Percentiles rank a stretch among this genome's conserved stretches.
Conservation (phyloP, 164 flowering plant species). For the Aristolochia contorta region DNA sequence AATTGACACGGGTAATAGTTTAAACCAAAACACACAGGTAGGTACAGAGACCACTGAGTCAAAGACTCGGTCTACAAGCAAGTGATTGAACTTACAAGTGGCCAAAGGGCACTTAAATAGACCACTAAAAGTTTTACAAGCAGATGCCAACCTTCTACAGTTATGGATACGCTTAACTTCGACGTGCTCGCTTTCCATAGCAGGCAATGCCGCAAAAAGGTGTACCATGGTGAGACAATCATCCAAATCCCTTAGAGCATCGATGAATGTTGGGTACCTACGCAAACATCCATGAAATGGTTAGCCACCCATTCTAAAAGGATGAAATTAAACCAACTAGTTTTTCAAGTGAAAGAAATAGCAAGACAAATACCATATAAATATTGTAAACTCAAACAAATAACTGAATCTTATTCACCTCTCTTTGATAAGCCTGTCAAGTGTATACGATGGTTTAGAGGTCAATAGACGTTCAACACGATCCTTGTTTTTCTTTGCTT, state of each 20-base stretch:
- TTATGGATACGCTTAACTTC: conserved; percentile 60
- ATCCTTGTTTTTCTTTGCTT: conserved; percentile 57
- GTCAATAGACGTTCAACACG: conserved; percentile 38
- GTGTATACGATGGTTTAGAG: conserved; percentile 42
- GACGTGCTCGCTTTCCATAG: conserved; percentile 52
- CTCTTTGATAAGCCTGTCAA: conserved; percentile 58
- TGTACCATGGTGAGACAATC: conserved; percentile 90
- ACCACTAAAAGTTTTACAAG: neutral
- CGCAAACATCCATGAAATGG: conserved; percentile 4
- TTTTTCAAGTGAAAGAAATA: too few species aligned
- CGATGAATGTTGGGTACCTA: conserved; percentile 79
- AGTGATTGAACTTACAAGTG: neutral
- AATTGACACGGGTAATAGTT: too few species aligned
- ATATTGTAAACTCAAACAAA: too few species aligned
- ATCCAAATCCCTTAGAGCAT: conserved; percentile 92
- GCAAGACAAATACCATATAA: too few species aligned
- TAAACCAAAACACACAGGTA: too few species aligned
- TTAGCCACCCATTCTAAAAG: neutral
- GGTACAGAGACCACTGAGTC: too few species aligned
- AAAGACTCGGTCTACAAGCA: neutral
- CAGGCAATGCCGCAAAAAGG: conserved; percentile 86
- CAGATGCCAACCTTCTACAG: conserved; percentile 59
- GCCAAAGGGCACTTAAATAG: neutral
- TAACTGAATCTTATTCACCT: conserved; percentile 34
- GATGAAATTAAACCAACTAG: too few species aligned